Conservation (phyloP, 192 early-diverging fungal genomes). For the Chytriomyces sp. region DNA sequence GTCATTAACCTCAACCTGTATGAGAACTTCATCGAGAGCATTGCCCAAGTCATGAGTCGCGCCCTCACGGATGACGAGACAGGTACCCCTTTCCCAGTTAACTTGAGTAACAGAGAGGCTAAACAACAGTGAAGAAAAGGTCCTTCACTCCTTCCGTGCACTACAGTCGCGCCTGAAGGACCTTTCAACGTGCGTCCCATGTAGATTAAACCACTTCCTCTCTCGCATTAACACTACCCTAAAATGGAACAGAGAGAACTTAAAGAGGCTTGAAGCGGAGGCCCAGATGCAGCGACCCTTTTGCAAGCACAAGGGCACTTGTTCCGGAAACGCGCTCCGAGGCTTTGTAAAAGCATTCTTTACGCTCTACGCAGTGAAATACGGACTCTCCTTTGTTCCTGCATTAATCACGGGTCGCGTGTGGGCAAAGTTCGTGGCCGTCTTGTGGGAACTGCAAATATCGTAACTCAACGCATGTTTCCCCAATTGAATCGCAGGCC, state of each 20-base stretch:
- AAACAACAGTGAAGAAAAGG: conserved; percentile 23
- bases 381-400: conserved; percentile 32
- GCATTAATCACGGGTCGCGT: conserved; percentile 24
- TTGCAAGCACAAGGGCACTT: conserved; percentile 41
- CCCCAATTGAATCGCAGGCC: conserved; percentile 17
- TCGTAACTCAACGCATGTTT: neutral
- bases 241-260: conserved; percentile 40
- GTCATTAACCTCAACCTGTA: conserved; percentile 24
- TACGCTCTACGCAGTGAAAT: conserved; percentile 40
- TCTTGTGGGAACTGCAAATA: neutral
- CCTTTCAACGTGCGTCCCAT: conserved; percentile 32
- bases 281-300: conserved; percentile 1
- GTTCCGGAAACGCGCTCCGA: conserved; percentile 25
- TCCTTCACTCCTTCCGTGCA: conserved; percentile 33
- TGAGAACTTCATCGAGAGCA: conserved; percentile 33
- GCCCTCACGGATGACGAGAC: conserved; percentile 45
- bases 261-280: conserved; percentile 21
- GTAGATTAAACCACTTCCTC: neutral
- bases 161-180: conserved; percentile 35
- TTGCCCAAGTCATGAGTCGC: conserved; percentile 35
- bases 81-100: neutral
- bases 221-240: neutral
- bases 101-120: neutral
- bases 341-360: conserved; percentile 41
- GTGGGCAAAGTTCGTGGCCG: conserved; percentile 13